Conservation (phyloP, 352 stramenopile genomes). For the Phytophthora europaea region DNA sequence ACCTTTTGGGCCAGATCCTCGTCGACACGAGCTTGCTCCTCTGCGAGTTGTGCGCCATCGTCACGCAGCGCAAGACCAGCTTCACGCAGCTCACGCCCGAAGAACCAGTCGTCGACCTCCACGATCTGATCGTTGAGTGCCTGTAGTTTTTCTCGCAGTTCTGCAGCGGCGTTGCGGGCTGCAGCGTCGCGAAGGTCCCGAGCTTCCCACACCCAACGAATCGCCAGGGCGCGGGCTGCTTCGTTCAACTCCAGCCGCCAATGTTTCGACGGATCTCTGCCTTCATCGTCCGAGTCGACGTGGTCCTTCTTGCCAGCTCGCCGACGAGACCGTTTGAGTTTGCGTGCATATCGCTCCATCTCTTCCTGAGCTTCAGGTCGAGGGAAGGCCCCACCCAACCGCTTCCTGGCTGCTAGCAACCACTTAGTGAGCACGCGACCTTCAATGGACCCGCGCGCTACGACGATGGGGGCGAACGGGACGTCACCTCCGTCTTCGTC, state of each 20-base stretch:
- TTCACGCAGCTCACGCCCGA: slow-evolving; percentile 86
- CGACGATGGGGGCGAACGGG: slow-evolving; percentile 94
- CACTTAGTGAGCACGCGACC: slow-evolving; percentile 96
- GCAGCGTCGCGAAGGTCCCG: slow-evolving; percentile 65
- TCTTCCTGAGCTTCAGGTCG: slow-evolving; percentile 82
- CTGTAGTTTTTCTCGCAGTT: slow-evolving; percentile 70
- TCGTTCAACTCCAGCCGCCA: slow-evolving; percentile 89
- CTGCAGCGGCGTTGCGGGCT: slow-evolving; percentile 50
- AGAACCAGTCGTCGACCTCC: slow-evolving; percentile 96
- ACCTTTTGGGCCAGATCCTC: slow-evolving; percentile 86
- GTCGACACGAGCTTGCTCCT: slow-evolving; percentile 75
- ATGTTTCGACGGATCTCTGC: slow-evolving; percentile 66
- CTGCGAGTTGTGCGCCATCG: slow-evolving; percentile 61
- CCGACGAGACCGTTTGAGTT: slow-evolving; percentile 85
- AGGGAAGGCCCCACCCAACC: slow-evolving; percentile 93
- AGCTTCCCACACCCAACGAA: slow-evolving; percentile 87
- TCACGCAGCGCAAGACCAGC: slow-evolving; percentile 75
- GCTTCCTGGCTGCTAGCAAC: slow-evolving; percentile 92
- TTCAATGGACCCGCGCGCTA: slow-evolving; percentile 91
- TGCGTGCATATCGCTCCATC: slow-evolving; percentile 93
- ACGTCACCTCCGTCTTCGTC: slow-evolving; percentile 84
- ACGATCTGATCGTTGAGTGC: slow-evolving; percentile 83
- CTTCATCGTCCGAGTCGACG: slow-evolving; percentile 80
- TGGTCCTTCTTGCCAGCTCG: slow-evolving; percentile 72
- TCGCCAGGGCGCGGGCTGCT: slow-evolving; percentile 74